Evolutionary conservation across 2,329 filamentous ascomycete species (phyloP), one percentile per base, ranked within the genome.

Genomic region (Pseudogymnoascus destructans): DNA sequence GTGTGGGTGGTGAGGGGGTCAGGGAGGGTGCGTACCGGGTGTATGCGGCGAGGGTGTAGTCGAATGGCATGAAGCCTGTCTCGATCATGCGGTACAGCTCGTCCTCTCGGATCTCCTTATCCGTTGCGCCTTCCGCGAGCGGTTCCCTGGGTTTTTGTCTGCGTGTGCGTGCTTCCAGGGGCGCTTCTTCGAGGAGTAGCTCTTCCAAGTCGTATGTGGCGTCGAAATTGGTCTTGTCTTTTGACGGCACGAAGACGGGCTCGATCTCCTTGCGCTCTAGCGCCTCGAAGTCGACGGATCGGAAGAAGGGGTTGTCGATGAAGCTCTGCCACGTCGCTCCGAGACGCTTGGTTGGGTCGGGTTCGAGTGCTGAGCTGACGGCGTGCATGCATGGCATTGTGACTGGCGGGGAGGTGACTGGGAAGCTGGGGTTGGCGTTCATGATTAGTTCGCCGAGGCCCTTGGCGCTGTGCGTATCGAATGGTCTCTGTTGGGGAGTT

Each of bases 151-250:
- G 93, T 71, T 97, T 96, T 71, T 97, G 93, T 68, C 92, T 84
- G 64, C 93, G 81, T 56, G 93, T 90, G 67, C 93, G 80, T 58
- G 93, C 93, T 72, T 98, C 93, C 4, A 98, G 74, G 0, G 93
- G 93, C 10, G 93, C 93, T 70, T 98, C 93, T 71, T 98, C 93
- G 46, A 98, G 73, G 1, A 98, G 74, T 17, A 98, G 72, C 70
- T 98, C 93, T 69, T 98, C 93, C 56, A 98, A 74, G 71, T 98
- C 93, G 69, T 98, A 97, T 0, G 93, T 98, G 3, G 93, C 93
- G 71, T 98, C 93, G 64, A 98, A 98, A 70, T 98, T 98, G 3
- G 93, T 97, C 79, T 98, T 98, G 55, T 97, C 93, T 59, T 89
- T 91, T 0, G 92, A 95, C 0, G 93, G 93, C 17, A 87, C 81